These are phyloP conservation scores for Mucuna pruriens DNA, from an alignment of 306 rosid genomes.

Conservation along the genomic window DNA sequence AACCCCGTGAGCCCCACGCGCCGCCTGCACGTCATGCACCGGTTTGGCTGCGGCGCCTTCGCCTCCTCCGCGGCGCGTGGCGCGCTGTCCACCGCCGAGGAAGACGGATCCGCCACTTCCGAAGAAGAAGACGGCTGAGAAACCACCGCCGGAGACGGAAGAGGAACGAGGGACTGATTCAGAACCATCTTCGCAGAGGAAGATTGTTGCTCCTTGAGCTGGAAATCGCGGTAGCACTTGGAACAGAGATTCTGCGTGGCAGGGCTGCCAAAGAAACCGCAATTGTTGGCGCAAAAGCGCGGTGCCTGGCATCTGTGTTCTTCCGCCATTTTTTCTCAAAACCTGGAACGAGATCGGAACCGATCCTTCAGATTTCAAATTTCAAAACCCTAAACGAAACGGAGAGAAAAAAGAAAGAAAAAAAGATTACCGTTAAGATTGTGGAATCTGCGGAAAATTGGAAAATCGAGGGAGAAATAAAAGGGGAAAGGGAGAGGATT, in stretches of 20 bases:
- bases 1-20: conserved; percentile 93
- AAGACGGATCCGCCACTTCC: not conserved
- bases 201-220: conserved; percentile 67
- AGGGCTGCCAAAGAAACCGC: conserved; percentile 81
- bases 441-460: not conserved
- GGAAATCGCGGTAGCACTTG: conserved; percentile 75
- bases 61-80: not conserved
- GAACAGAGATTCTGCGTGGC: conserved; percentile 76
- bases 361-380: not conserved
- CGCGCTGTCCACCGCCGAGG: not conserved
- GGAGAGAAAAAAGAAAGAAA: not conserved
- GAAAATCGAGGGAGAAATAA: conserved; percentile 2
- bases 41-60: conserved; percentile 41
- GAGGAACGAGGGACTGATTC: conserved; percentile 58
- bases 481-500: not conserved
- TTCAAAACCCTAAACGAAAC: not conserved
- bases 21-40: conserved; percentile 67
- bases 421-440: not conserved
- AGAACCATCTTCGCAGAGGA: conserved; percentile 61
- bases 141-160: conserved; percentile 7
- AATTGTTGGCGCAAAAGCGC: conserved; percentile 74
- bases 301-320: conserved; percentile 86
- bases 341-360: conserved; percentile 8
- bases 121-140: conserved; percentile 17
- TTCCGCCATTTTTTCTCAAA: conserved; percentile 65